Conservation (phyloP, 1,139 yeast genomes). For the Zhuliangozyma blackwelliae region DNA sequence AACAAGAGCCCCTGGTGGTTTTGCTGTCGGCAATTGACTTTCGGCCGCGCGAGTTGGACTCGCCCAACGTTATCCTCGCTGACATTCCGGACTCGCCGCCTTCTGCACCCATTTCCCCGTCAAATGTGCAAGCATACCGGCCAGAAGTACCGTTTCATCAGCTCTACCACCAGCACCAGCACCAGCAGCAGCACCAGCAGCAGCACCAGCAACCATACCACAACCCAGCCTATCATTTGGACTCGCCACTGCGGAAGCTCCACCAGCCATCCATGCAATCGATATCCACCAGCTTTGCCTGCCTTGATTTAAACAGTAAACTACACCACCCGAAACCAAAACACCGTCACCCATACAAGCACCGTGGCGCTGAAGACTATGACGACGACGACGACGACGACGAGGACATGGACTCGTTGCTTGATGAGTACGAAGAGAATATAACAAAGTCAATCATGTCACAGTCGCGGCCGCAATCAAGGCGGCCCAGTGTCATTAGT, state of each 20-base stretch:
- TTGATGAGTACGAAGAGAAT: constrained; percentile 50
- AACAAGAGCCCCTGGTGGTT: no score
- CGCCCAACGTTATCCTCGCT: constrained; percentile 2
- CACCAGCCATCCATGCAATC: constrained; percentile 19
- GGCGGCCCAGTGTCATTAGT: constrained; percentile 7
- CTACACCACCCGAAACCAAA: constrained; percentile 20
- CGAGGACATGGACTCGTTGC: constrained; percentile 47
- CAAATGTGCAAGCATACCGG: constrained; percentile 8
- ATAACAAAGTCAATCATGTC: constrained; percentile 25
- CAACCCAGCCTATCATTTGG: no score
- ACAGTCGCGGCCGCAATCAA: constrained; percentile 22
- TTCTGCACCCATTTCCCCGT: constrained; percentile 42
- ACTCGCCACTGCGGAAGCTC: no score
- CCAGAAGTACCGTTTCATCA: constrained; percentile 4
- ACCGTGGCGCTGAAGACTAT: constrained; percentile 4
- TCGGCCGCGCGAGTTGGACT: constrained; percentile 1
- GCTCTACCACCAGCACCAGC: not conserved
- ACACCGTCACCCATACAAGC: not conserved
- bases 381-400: constrained; percentile 25
- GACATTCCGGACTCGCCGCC: constrained; percentile 46
- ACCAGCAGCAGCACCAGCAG: no score
- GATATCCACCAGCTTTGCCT: constrained; percentile 28
- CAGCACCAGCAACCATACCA: no score
- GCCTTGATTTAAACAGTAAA: constrained; percentile 18
- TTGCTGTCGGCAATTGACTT: not conserved